A percentile compares a stretch with the other conserved stretches of the same genome.
phyloP scores from a whole-genome alignment of 1,284 basidiomycete genomes.

The Ustilago tritici region DNA sequence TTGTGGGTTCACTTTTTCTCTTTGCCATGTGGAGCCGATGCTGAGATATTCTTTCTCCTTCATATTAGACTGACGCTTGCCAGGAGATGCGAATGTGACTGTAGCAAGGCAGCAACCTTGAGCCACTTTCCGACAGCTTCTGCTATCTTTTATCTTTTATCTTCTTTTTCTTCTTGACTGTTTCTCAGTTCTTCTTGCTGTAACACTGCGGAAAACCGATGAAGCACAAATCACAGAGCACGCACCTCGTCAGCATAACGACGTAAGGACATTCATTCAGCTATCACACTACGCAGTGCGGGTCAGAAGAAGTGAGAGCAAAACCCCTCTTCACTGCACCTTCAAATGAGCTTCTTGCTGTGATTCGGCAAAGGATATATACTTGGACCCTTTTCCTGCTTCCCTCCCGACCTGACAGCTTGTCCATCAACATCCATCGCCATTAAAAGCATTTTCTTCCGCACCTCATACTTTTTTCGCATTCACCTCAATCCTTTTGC shows the following conservation, averaged over 20 bases:
- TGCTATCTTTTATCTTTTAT: constrained; percentile 5
- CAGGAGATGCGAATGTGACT: constrained; percentile 17
- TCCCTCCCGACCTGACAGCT: not conserved
- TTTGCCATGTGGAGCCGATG: constrained; percentile 5
- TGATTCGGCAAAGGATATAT: constrained; percentile 20
- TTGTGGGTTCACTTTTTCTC: too few relatives aligned
- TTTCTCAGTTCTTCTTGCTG: not conserved
- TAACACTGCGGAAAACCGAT: constrained; percentile 2
- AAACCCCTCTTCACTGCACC: constrained; percentile 1
- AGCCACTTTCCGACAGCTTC: constrained; percentile 1
- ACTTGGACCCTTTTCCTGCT: not conserved
- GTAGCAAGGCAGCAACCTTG: constrained; percentile 20
- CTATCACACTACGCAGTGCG: constrained; percentile 1
- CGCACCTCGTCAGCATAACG: not conserved
- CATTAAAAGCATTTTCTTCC: not conserved
- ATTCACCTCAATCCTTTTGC: not conserved
- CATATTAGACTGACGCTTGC: constrained; percentile 4
- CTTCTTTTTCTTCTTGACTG: not conserved
- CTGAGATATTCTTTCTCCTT: not conserved
- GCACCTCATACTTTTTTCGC: not conserved
- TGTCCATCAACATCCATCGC: constrained; percentile 16
- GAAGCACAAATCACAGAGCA: not conserved
- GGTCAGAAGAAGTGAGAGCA: not conserved
- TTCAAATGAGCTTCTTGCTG: constrained; percentile 8
- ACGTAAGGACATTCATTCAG: not conserved